phyloP scores from a whole-genome alignment of 2,329 filamentous ascomycete genomes.

The Xylaria sp. region DNA sequence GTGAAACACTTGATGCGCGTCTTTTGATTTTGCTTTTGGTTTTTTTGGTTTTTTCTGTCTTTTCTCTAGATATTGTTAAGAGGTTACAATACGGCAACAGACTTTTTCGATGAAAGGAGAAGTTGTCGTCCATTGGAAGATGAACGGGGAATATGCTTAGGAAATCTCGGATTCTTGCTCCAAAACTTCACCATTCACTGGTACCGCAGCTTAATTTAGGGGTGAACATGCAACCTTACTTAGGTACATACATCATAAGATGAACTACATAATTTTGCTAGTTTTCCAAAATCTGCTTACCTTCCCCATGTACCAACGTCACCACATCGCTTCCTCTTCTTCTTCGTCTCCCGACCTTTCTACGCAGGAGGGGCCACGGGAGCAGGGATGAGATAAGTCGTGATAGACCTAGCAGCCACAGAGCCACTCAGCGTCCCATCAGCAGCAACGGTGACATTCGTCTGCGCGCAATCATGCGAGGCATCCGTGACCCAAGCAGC shows the following conservation, averaged over 20 bases:
- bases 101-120: background rate
- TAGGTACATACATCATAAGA: background rate
- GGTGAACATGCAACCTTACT: background rate
- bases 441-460: conserved; percentile 38
- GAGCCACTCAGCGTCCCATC: conserved; percentile 42
- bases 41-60: background rate
- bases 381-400: conserved; percentile 43
- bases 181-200: background rate
- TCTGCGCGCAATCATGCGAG: conserved; percentile 41
- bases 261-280: background rate
- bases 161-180: background rate
- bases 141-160: too few species aligned
- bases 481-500: conserved; percentile 48
- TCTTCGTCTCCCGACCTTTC: conserved; percentile 1
- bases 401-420: conserved; percentile 46
- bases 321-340: too few species aligned
- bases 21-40: background rate
- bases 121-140: background rate
- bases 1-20: conserved; percentile 41
- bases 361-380: conserved; percentile 32
- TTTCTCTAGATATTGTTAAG: background rate
- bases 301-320: background rate
- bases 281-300: background rate
- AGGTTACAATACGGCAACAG: background rate
- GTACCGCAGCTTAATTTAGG: too few species aligned